phyloP scores from a whole-genome alignment of 2,329 filamentous ascomycete genomes.

The Onygenales sp. region DNA sequence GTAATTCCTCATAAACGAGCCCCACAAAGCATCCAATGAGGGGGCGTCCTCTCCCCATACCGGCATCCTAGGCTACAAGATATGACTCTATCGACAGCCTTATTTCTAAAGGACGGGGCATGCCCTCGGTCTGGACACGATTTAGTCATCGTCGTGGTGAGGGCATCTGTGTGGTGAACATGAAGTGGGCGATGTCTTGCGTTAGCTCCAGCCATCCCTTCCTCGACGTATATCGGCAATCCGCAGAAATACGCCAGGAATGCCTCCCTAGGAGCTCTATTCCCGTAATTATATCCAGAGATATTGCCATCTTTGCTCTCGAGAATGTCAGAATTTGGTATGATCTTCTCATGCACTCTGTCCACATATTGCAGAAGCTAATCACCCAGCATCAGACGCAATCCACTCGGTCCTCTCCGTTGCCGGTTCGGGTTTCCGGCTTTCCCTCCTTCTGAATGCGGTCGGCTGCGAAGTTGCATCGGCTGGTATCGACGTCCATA shows the following conservation, averaged over 20 bases:
- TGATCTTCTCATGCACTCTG: background rate
- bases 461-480: conserved; percentile 32
- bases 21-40: too few species aligned
- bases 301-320: background rate
- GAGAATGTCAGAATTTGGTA: conserved; percentile 1
- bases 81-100: background rate
- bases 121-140: background rate
- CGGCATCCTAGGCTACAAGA: background rate
- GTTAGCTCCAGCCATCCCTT: too few species aligned
- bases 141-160: background rate
- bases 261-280: too few species aligned
- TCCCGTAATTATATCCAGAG: background rate
- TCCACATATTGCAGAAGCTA: conserved; percentile 23
- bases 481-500: conserved; percentile 31
- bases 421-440: conserved; percentile 24
- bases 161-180: background rate
- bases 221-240: too few species aligned
- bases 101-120: background rate
- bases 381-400: conserved; percentile 45
- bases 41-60: too few species aligned
- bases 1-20: too few species aligned
- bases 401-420: conserved; percentile 18
- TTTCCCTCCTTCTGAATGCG: conserved; percentile 33
- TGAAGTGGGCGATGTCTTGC: background rate
- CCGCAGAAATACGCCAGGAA: too few species aligned